These are phyloP conservation scores for Phytophthora niederhauseri DNA, from an alignment of 352 stramenopile species.

Conservation along the genomic window DNA sequence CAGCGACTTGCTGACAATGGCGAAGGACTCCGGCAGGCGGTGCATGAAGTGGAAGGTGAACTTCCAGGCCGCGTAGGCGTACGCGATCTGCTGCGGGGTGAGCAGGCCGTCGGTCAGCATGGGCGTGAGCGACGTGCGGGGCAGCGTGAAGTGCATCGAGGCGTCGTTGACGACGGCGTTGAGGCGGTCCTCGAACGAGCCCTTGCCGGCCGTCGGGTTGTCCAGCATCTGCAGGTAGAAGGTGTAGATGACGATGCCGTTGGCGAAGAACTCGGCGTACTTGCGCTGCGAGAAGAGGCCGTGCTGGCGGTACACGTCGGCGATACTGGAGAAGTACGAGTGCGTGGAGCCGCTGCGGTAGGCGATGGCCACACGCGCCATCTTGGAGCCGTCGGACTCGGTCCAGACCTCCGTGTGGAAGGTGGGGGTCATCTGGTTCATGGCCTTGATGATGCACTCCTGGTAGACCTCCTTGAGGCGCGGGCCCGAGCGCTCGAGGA, in stretches of 20 bases:
- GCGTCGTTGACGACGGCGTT: conserved; percentile 69
- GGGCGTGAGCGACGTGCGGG: conserved; percentile 81
- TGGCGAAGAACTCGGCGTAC: conserved; percentile 88
- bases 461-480: conserved; percentile 82
- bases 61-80: conserved; percentile 88
- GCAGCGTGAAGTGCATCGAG: conserved; percentile 86
- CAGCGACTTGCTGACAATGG: conserved; percentile 78
- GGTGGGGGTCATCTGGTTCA: conserved; percentile 76
- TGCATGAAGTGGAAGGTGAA: conserved; percentile 92
- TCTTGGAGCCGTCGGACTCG: conserved; percentile 76
- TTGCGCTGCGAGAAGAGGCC: conserved; percentile 85
- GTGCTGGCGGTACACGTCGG: conserved; percentile 85
- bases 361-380: conserved; percentile 79
- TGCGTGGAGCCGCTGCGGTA: conserved; percentile 80
- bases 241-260: conserved; percentile 83
- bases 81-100: conserved; percentile 81
- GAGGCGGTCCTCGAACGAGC: conserved; percentile 73
- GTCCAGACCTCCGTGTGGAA: conserved; percentile 85
- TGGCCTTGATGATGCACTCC: conserved; percentile 72
- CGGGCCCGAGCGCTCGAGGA: conserved; percentile 67
- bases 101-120: conserved; percentile 82
- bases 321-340: conserved; percentile 89
- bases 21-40: conserved; percentile 80
- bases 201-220: conserved; percentile 49
- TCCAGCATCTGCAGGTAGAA: conserved; percentile 87